These are phyloP conservation scores for Trichoderma harzianum DNA, from an alignment of 2,329 filamentous ascomycete species.

Conservation along the genomic window DNA sequence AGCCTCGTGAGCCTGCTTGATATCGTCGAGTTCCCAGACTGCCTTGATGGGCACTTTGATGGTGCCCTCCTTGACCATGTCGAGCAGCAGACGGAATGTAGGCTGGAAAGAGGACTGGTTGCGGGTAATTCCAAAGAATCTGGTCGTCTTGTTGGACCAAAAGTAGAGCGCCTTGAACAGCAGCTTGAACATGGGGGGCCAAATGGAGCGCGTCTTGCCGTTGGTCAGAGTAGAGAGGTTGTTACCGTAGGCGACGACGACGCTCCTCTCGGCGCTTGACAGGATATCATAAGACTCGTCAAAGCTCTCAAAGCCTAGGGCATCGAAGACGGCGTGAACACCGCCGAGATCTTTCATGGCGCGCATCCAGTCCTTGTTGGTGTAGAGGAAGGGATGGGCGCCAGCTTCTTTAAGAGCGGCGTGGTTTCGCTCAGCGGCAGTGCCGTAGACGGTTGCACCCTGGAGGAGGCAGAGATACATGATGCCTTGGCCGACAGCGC, in stretches of 20 bases:
- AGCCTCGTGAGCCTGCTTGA: slow-evolving; percentile 36
- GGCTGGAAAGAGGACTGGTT: slow-evolving; percentile 33
- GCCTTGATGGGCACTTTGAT: slow-evolving; percentile 38
- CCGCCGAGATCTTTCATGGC: slow-evolving; percentile 45
- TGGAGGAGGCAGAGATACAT: slow-evolving; percentile 40
- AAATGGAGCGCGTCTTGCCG: slow-evolving; percentile 34
- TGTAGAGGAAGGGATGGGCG: slow-evolving; percentile 44
- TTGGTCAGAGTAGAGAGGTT: slow-evolving; percentile 33
- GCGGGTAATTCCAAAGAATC: slow-evolving; percentile 37
- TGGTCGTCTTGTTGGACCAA: slow-evolving; percentile 31
- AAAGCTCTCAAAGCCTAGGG: slow-evolving; percentile 49
- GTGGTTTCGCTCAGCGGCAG: slow-evolving; percentile 46
- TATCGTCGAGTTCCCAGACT: slow-evolving; percentile 40
- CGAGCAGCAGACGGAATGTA: slow-evolving; percentile 31
- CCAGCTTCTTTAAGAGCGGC: slow-evolving; percentile 36
- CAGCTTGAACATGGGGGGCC: slow-evolving; percentile 34
- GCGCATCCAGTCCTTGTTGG: slow-evolving; percentile 47
- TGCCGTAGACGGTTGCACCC: slow-evolving; percentile 49
- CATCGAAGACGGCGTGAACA: slow-evolving; percentile 46
- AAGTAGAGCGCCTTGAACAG: slow-evolving; percentile 29
- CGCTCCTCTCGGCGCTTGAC: slow-evolving; percentile 31
- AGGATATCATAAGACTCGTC: slow-evolving; percentile 49
- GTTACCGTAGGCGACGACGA: slow-evolving; percentile 38
- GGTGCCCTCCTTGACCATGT: slow-evolving; percentile 30
- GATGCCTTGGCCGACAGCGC: slow-evolving; percentile 45